Evolutionary conservation across 2,329 filamentous ascomycete genomes (phyloP), one percentile per base, ranked within the genome.

Genomic region (Escovopsis weberi): DNA sequence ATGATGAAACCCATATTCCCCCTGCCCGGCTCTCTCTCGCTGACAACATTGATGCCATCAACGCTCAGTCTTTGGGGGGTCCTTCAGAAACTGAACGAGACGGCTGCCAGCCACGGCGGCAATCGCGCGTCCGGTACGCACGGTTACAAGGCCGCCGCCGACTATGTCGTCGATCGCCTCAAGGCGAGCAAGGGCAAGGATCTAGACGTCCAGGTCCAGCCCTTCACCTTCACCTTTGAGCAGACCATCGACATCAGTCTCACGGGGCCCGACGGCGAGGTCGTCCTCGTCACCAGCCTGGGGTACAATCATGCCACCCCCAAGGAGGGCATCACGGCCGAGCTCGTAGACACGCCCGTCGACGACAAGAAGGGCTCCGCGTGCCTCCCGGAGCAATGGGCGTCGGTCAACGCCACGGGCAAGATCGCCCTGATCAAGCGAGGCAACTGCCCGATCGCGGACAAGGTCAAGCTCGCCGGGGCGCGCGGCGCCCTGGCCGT

Each of bases 41-140:
- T 30, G 28, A 30, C 28, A 6, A 6, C 28, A 30, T 6, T 30
- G 28, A 6, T 30, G 6, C 6, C 28, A 30, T 30, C 6, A 30
- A 15, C 15, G 15, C 15, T 15, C 40, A 75, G 74, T 19, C 59
- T 79, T 18, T 64, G 70, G 55, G 61, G 64, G 43, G 72, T 72
- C 38, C 66, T 79, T n/a, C 61, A 65, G 51, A 64, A 68, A 44
- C 61, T 79, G 6, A 63, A 78, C 52, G 58, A 65, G 37, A 78
- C 78, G 42, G 74, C 66, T 11, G 58, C 58, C 28, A 61, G 66
- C 41, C 71, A 79, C 50, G 72, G 70, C 34, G 74, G 74, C 12
- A 78, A 76, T 55, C 66, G 75, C 40, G 75, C 75, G 5, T 78
- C 75, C 45, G 75, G 75, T 12, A 59, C 71, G 9, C 71, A 73